phyloP scores from a whole-genome alignment of 192 early-diverging fungal genomes.

The Kappamyces sp. region DNA sequence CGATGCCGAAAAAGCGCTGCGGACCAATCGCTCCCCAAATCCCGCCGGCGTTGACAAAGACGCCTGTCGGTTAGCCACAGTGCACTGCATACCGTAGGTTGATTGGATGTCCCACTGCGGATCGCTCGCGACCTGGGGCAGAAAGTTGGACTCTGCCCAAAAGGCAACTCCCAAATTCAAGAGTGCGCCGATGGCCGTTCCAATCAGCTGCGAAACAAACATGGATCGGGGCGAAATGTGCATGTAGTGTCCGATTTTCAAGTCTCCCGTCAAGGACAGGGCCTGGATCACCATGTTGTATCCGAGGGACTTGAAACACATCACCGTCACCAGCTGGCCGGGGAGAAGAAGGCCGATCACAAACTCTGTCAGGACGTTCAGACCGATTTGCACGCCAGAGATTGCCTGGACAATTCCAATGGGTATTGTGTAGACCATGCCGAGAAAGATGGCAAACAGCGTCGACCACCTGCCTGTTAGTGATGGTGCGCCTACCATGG shows the following conservation, averaged over 20 bases:
- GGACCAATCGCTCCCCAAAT: conserved; percentile 75
- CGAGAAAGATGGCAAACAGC: conserved; percentile 32
- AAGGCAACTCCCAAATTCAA: conserved; percentile 61
- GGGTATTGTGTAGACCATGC: conserved; percentile 50
- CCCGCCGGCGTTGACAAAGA: conserved; percentile 59
- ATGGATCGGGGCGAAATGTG: conserved; percentile 73
- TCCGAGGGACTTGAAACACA: conserved; percentile 68
- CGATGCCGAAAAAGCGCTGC: conserved; percentile 46
- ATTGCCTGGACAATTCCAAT: conserved; percentile 60
- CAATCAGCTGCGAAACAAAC: conserved; percentile 69
- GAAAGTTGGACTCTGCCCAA: too few relatives aligned
- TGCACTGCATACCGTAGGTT: too few relatives aligned
- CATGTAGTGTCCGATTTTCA: conserved; percentile 64
- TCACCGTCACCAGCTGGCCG: conserved; percentile 53
- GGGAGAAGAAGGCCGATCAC: conserved; percentile 55
- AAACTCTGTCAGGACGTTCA: conserved; percentile 57
- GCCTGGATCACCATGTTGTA: conserved; percentile 55
- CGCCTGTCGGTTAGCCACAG: too few relatives aligned
- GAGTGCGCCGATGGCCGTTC: conserved; percentile 61
- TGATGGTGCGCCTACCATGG: too few relatives aligned
- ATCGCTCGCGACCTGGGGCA: too few relatives aligned
- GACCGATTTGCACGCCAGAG: conserved; percentile 43
- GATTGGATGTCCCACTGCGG: too few relatives aligned
- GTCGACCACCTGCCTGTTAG: conserved; percentile 16
- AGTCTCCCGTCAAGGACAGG: conserved; percentile 51